Base-by-base conservation (phyloP, 805 yeast species). In the Starmerella stellata region DNA sequence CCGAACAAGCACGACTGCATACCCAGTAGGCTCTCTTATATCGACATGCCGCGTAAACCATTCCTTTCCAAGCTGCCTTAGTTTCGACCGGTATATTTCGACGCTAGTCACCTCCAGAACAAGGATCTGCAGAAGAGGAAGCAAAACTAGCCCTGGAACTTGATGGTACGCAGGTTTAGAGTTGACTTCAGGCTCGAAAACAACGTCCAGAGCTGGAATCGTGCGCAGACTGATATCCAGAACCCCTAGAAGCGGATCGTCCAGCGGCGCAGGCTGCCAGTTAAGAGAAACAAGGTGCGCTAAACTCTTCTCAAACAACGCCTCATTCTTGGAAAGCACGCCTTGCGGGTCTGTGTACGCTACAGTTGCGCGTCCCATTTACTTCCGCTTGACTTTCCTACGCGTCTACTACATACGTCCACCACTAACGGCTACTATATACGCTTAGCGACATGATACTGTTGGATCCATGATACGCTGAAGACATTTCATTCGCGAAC, bases 291-390 rank as follows among this genome's bases (percentile, higher is more conserved):
- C 66, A 21, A 80, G 60, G 5, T 14, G 27, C 2, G 74, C 75
- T 2, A 75, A 60, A 37, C 65, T 63, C 11, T 63, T 38, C 17
- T 54, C 57, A 15, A 79, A 53, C 8, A 64, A 68, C 2, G 55
- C 50, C 42, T 61, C 49, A 15, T 78, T 52, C 31, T 57, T 52
- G 2, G 68, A 63, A 48, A 63, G 71, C 1, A 75, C 66, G 21
- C 68, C 65, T 50, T 75, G 77, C 1, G 93, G 93, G 46, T 81
- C 93, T 51, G 74, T 78, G 54, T 69, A 78, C 4, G 80, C 78
- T 15, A 76, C 52, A 23, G 35, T 35, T n/a, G 38, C 40, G 8
- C 21, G 18, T 21, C 25, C 40, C 36, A 30, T 43, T 7, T n/a
- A n/a, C n/a, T n/a, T n/a, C n/a, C n/a, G n/a, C n/a, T n/a, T n/a